phyloP scores from a whole-genome alignment of 2,329 filamentous ascomycete genomes.

The Pseudogymnoascus sp. region DNA sequence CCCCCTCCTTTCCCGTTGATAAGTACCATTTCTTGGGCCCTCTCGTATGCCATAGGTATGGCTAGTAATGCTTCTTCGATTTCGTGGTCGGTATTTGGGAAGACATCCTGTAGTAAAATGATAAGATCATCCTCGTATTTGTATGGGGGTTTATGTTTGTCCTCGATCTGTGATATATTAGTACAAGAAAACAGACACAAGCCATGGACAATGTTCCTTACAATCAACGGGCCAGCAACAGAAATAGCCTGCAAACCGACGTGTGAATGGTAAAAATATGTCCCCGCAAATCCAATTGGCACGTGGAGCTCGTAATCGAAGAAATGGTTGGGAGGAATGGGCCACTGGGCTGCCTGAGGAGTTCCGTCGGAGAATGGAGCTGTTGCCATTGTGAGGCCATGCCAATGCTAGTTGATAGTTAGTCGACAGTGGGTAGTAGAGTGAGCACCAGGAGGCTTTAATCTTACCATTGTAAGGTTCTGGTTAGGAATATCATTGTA shows the following conservation, averaged over 20 bases:
- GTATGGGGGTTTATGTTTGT: slow-evolving; percentile 36
- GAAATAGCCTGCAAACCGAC: slow-evolving; percentile 44
- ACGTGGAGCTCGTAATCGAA: slow-evolving; percentile 47
- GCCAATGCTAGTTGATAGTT: slow-evolving; percentile 39
- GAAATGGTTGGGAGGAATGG: slow-evolving; percentile 42
- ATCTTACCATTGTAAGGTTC: slow-evolving; percentile 42
- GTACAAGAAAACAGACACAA: not conserved
- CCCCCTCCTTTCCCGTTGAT: slow-evolving; percentile 43
- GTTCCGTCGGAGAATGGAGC: slow-evolving; percentile 45
- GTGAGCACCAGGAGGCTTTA: not conserved
- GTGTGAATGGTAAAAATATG: slow-evolving; percentile 50
- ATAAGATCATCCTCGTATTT: slow-evolving; percentile 53
- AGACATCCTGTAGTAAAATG: slow-evolving; percentile 49
- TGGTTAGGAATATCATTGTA: slow-evolving; percentile 40
- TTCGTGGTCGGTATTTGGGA: slow-evolving; percentile 40
- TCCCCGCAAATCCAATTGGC: slow-evolving; percentile 36
- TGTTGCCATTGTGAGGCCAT: slow-evolving; percentile 40
- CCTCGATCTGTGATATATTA: slow-evolving; percentile 21
- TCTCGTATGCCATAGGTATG: slow-evolving; percentile 46
- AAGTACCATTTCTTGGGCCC: slow-evolving; percentile 48
- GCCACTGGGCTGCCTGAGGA: slow-evolving; percentile 43
- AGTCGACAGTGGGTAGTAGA: not conserved
- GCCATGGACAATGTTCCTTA: slow-evolving; percentile 19
- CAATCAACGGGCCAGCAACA: slow-evolving; percentile 39
- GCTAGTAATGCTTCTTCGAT: slow-evolving; percentile 43